Conservation (phyloP, 176 grass and related monocot species). For the Aegilops tauschii region DNA sequence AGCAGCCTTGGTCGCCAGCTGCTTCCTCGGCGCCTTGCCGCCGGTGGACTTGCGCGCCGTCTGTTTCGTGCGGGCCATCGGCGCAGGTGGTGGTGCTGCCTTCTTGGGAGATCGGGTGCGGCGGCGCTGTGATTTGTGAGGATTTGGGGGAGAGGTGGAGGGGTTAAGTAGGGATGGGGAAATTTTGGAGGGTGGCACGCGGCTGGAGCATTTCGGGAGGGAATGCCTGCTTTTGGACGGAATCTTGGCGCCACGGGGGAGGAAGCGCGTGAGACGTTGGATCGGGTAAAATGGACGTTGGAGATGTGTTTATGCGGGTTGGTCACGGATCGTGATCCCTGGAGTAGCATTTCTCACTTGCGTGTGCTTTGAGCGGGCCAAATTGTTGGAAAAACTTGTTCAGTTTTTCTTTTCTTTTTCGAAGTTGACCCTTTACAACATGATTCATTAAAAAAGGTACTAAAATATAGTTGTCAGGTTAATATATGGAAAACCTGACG, state of each 20-base stretch:
- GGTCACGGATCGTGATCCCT: not conserved
- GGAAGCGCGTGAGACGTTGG: not conserved
- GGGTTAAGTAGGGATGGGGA: not conserved
- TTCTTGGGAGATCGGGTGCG: not conserved
- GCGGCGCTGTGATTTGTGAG: not conserved
- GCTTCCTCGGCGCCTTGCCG: conserved; percentile 63
- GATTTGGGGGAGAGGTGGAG: not conserved
- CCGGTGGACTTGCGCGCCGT: conserved; percentile 65
- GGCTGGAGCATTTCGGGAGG: not conserved
- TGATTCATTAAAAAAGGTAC: no score
- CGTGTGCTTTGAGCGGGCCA: no score
- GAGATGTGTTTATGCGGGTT: not conserved
- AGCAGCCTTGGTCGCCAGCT: conserved; percentile 55
- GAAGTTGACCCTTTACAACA: no score
- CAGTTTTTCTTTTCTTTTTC: no score
- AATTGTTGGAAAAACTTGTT: no score
- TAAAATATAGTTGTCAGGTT: no score
- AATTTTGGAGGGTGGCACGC: not conserved
- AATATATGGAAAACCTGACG: no score
- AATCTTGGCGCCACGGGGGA: not conserved
- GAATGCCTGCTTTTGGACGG: not conserved
- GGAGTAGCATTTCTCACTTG: no score
- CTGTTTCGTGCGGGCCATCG: conserved; percentile 67
- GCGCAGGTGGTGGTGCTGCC: not conserved
- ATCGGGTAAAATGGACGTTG: not conserved